Conservation (phyloP, 2,329 filamentous ascomycete species). For the Lecanoromycetidae sp. region DNA sequence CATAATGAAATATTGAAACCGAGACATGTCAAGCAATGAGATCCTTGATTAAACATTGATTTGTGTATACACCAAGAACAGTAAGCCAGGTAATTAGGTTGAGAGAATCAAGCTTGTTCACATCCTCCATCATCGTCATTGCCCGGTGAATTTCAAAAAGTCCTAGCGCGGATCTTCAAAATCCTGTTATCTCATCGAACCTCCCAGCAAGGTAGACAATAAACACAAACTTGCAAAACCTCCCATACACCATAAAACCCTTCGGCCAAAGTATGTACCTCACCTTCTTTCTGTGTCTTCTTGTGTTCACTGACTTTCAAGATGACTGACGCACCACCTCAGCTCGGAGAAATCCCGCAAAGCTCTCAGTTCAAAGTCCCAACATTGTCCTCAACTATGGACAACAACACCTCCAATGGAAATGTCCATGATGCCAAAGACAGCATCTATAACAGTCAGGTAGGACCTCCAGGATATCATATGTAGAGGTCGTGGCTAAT, state of each 20-base stretch:
- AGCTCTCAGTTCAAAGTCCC: slow-evolving; percentile 14
- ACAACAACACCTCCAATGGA: slow-evolving; percentile 7
- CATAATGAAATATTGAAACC: no score
- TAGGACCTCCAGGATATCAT: background rate
- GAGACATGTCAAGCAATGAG: no score
- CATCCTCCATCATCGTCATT: background rate
- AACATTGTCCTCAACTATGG: slow-evolving; percentile 12
- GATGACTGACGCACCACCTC: slow-evolving; percentile 16
- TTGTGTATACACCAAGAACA: no score
- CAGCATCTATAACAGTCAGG: slow-evolving; percentile 16
- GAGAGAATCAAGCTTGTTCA: background rate
- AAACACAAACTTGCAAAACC: background rate
- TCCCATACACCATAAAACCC: background rate
- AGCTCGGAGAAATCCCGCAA: slow-evolving; percentile 15
- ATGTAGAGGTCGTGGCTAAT: background rate
- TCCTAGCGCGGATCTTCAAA: slow-evolving; percentile 1
- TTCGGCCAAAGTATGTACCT: background rate
- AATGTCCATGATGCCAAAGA: slow-evolving; percentile 15
- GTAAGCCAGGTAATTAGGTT: no score
- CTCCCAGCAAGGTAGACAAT: background rate
- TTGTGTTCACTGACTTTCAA: background rate
- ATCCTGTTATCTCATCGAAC: slow-evolving; percentile 5
- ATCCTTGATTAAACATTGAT: no score
- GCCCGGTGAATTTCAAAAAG: background rate
- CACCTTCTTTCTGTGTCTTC: background rate